Evolutionary conservation across 495 filamentous ascomycete genomes (phyloP).

Genomic region (Astrocystis sublimbata): DNA sequence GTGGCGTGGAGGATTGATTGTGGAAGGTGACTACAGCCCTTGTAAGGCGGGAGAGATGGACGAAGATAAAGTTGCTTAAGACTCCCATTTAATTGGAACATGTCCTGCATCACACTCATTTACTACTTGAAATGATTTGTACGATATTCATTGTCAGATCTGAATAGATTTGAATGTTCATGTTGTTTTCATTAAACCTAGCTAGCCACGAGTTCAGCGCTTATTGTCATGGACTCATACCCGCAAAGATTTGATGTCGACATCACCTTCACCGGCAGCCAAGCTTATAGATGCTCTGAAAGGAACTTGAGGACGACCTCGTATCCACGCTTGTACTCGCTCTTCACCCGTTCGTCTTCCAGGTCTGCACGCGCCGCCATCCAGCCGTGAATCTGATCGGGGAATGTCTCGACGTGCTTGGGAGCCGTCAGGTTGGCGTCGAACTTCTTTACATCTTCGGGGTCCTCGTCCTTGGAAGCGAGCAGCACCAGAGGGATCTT

Average conservation of each 20-base stretch:
- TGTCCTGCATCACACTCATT: not conserved
- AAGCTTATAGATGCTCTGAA: conserved; percentile 64
- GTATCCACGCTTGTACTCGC: conserved; percentile 81
- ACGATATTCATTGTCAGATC: not conserved
- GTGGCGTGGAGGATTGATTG: not conserved
- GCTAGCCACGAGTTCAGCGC: not conserved
- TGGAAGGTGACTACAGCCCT: not conserved
- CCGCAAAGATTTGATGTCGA: not conserved
- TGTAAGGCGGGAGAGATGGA: not conserved
- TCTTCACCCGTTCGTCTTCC: conserved; percentile 63
- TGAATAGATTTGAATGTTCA: not conserved
- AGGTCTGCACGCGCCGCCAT: conserved; percentile 81
- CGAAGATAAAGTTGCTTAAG: not conserved
- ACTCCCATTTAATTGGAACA: not conserved
- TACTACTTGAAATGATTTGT: not conserved
- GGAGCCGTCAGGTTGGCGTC: conserved; percentile 63
- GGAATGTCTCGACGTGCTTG: conserved; percentile 78
- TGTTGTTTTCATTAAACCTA: not conserved
- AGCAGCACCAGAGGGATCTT: conserved; percentile 65
- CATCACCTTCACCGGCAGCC: not conserved
- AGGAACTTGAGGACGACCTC: conserved; percentile 73
- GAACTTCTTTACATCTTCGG: conserved; percentile 69
- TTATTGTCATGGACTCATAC: not conserved
- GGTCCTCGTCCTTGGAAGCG: conserved; percentile 66
- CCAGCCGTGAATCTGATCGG: conserved; percentile 84